Base-by-base conservation (phyloP, 2,329 filamentous ascomycete species). In the Cordyceps fumosorosea region DNA sequence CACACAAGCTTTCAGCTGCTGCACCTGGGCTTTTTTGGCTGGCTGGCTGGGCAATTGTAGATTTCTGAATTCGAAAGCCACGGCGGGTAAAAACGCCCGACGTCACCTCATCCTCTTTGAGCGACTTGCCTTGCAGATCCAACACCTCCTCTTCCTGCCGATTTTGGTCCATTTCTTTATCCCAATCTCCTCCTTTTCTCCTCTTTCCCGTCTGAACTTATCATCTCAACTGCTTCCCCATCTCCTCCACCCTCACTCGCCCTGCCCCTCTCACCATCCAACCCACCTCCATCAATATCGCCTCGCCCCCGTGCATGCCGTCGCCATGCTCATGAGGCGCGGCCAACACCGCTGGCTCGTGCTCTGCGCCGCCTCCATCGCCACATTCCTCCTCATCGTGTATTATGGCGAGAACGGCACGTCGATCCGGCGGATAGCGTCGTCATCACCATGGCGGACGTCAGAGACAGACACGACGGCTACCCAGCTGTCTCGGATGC, bases 271-370 rank as follows among this genome's bases (percentile, higher is more conserved):
- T 44, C 40, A 44, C 40, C 16, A 44, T 5, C 7, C 40, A 18
- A 2, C 16, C 16, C 44, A 47, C n/a, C n/a, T 47, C 20, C n/a
- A 44, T 44, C 42, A 4, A 18, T 20, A 20, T 22, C 44, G 20
- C 20, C 11, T 22, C 10, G 18, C 44, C 12, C 34, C 11, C 11
- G 12, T 32, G 6, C 18, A 53, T 54, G 50, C 45, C 37, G 37
- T 22, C 37, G 20, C 20, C 44, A 60, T 60, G 58, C 50, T 60
- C 12, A 16, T 55, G 14, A 34, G 58, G 22, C 58, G 50, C 18
- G 58, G 58, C 24, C 51, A 54, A n/a, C 54, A 55, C 14, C 58
- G 58, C 26, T 60, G 58, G 58, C 58, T 60, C n/a, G 58, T 54
- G n/a, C 20, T 60, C 11, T 60, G 26, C 42, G 44, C 29, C 58